These are phyloP conservation scores for Dimargaris cristalligena DNA, from an alignment of 192 early-diverging fungal species.

Conservation along the genomic window DNA sequence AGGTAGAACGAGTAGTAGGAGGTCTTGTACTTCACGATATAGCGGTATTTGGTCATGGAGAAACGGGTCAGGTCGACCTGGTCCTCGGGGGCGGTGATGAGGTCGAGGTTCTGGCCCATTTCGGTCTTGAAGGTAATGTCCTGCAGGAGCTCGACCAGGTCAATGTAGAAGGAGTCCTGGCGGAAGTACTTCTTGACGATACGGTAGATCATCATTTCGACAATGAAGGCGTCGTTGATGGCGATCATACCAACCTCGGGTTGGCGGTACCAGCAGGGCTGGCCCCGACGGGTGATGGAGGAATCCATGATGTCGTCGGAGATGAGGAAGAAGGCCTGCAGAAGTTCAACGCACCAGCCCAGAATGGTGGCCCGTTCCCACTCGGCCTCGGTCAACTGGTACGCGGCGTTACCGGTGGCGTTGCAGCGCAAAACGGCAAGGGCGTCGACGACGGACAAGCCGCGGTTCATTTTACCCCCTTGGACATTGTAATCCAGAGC, in stretches of 20 bases:
- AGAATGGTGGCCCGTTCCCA: slow-evolving; percentile 73
- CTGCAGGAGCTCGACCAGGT: slow-evolving; percentile 86
- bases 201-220: slow-evolving; percentile 83
- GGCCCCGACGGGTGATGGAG: slow-evolving; percentile 87
- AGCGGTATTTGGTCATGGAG: slow-evolving; percentile 77
- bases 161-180: slow-evolving; percentile 66
- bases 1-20: slow-evolving; percentile 99
- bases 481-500: slow-evolving; percentile 45
- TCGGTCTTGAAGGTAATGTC: slow-evolving; percentile 94
- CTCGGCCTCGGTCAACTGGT: slow-evolving; percentile 58
- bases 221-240: slow-evolving; percentile 92
- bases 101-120: slow-evolving; percentile 91
- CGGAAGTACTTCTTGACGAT: slow-evolving; percentile 92
- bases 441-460: slow-evolving; percentile 84
- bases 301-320: slow-evolving; percentile 98
- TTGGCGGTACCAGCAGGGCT: slow-evolving; percentile 91
- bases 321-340: slow-evolving; percentile 97
- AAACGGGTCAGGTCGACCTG: slow-evolving; percentile 83
- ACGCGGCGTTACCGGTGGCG: slow-evolving; percentile 23
- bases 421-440: slow-evolving; percentile 49
- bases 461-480: slow-evolving; percentile 94
- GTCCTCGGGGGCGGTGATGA: slow-evolving; percentile 97
- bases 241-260: slow-evolving; percentile 72
- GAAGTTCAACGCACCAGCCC: slow-evolving; percentile 93
- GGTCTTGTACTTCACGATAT: slow-evolving; percentile 97